Conservation (phyloP, 176 grass and related monocot genomes). For the Zoysia japonica region DNA sequence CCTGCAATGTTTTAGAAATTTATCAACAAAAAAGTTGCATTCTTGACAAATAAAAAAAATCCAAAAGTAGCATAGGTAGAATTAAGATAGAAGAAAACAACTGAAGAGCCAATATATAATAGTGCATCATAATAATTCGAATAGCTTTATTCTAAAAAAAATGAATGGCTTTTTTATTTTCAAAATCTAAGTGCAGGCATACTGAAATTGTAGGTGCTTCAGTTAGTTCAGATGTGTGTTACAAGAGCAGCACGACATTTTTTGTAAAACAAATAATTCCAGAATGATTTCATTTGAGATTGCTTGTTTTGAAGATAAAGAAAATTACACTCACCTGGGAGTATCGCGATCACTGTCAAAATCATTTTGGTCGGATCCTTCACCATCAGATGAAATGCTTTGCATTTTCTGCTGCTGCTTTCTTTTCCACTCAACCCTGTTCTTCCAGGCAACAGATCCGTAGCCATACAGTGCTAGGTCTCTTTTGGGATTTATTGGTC, state of each 20-base stretch:
- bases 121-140: background rate
- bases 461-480: slow-evolving; percentile 34
- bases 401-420: slow-evolving; percentile 38
- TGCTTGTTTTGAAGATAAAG: background rate
- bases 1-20: slow-evolving; percentile 24
- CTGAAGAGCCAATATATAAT: background rate
- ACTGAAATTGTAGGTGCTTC: slow-evolving; percentile 14
- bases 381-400: slow-evolving; percentile 33
- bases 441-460: slow-evolving; percentile 40
- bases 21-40: background rate
- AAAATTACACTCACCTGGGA: slow-evolving; percentile 16
- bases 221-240: background rate
- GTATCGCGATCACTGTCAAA: slow-evolving; percentile 19
- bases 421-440: slow-evolving; percentile 40
- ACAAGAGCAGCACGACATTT: background rate
- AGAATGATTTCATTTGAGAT: background rate
- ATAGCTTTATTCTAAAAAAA: too few species aligned
- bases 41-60: background rate
- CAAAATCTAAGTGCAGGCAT: background rate
- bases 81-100: slow-evolving; percentile 6
- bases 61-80: background rate
- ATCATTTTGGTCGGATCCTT: slow-evolving; percentile 35
- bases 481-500: slow-evolving; percentile 31
- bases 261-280: slow-evolving; percentile 20
- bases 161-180: background rate